Percentiles rank a stretch among this genome's conserved stretches.
Conservation (phyloP, 805 yeast genomes). For the Lachancea sp. region DNA sequence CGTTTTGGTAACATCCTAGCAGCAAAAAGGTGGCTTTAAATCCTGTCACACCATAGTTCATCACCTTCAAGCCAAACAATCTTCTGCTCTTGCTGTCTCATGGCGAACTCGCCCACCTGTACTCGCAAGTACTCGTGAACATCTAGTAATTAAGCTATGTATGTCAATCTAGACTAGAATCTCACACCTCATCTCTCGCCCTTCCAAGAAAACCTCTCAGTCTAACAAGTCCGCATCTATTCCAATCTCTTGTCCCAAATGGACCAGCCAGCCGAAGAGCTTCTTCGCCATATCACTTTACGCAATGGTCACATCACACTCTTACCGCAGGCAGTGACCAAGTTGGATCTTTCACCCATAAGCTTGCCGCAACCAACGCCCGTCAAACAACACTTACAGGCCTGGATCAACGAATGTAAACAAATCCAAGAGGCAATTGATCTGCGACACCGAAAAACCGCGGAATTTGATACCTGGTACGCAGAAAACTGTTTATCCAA, state of each 20-base stretch:
- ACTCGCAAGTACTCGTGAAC: too few relatives aligned
- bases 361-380: conserved; percentile 16
- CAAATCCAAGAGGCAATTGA: conserved; percentile 13
- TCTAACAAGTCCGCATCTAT: not conserved
- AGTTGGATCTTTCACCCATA: conserved; percentile 14
- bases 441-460: conserved; percentile 10
- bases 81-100: too few relatives aligned
- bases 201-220: not conserved
- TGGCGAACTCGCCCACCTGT: too few relatives aligned
- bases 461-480: conserved; percentile 24
- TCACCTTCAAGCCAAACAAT: too few relatives aligned
- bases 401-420: conserved; percentile 26
- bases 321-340: conserved; percentile 15
- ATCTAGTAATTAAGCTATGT: not conserved
- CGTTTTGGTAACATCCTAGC: too few relatives aligned
- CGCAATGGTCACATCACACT: conserved; percentile 20
- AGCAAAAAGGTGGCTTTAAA: too few relatives aligned
- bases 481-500: conserved; percentile 17
- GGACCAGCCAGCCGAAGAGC: conserved; percentile 3
- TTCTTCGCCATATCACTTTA: conserved; percentile 14
- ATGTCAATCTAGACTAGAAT: not conserved
- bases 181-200: not conserved
- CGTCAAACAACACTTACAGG: conserved; percentile 19
- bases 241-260: not conserved
- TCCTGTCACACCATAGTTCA: too few relatives aligned